Conservation (phyloP, 768 basidiomycete species). For the Phaffia australis region DNA sequence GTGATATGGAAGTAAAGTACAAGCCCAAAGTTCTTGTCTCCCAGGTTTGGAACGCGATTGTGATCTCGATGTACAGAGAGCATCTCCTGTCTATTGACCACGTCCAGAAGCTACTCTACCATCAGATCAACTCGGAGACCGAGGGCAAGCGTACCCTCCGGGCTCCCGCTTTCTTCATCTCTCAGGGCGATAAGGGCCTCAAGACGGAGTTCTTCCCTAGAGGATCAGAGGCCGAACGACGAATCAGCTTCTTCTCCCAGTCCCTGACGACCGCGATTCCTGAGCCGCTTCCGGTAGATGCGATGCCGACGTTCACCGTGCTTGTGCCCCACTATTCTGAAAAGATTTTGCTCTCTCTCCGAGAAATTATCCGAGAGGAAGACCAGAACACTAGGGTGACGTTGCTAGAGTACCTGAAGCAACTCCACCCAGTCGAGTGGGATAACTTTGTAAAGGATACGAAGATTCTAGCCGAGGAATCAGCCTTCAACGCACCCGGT, state of each 20-base stretch:
- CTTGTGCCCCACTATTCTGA: constrained; percentile 97
- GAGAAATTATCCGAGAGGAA: constrained; percentile 97
- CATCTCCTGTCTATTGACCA: constrained; percentile 98
- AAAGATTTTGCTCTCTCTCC: constrained; percentile 91
- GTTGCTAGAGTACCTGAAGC: constrained; percentile 93
- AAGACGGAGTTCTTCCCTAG: constrained; percentile 85
- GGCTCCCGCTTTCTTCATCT: constrained; percentile 96
- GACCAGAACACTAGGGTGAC: constrained; percentile 96
- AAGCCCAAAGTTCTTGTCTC: constrained; percentile 99
- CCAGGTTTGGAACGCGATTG: constrained; percentile 99
- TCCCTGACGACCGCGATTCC: constrained; percentile 92
- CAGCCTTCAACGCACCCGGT: constrained; percentile 64
- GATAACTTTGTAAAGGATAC: constrained; percentile 99
- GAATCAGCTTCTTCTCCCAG: constrained; percentile 98
- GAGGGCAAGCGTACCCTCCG: constrained; percentile 84
- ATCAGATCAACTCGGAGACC: constrained; percentile 83
- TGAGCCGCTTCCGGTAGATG: constrained; percentile 85
- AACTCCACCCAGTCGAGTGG: constrained; percentile 96
- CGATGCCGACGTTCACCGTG: constrained; percentile 99
- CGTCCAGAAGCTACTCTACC: constrained; percentile 93
- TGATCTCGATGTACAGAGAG: constrained; percentile 99
- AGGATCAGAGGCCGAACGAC: constrained; percentile 88
- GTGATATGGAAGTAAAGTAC: constrained; percentile 96
- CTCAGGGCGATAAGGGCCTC: constrained; percentile 76
- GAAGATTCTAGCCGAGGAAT: constrained; percentile 95